phyloP scores from a whole-genome alignment of 164 flowering plant genomes.

The Magnolia changhungtana region DNA sequence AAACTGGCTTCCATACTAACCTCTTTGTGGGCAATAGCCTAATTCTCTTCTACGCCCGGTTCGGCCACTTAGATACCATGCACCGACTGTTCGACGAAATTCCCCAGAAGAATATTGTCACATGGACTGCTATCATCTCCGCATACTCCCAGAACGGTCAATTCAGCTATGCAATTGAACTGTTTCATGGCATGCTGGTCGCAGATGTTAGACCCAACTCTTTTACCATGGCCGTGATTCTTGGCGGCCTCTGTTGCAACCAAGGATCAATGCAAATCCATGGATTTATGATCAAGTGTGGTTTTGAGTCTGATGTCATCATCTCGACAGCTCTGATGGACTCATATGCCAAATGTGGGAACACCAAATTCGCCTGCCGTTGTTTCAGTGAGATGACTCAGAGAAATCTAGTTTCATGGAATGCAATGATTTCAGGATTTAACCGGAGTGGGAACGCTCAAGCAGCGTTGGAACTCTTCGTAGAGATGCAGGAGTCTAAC shows the following conservation, averaged over 20 bases:
- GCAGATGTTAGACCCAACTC: constrained; percentile 12
- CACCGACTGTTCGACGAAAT: constrained; percentile 11
- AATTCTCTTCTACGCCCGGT: constrained; percentile 11
- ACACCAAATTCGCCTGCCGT: not conserved
- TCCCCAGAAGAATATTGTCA: constrained; percentile 12
- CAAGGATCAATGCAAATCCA: constrained; percentile 9
- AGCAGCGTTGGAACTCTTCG: constrained; percentile 10
- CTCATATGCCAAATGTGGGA: constrained; percentile 15
- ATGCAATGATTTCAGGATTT: constrained; percentile 9
- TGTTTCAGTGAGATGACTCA: constrained; percentile 12
- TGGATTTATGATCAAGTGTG: constrained; percentile 12
- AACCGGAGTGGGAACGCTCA: constrained; percentile 7
- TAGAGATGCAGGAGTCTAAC: constrained; percentile 7
- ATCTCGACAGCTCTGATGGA: constrained; percentile 13
- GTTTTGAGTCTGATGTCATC: constrained; percentile 13
- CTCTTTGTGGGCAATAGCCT: constrained; percentile 12
- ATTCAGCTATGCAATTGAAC: not conserved
- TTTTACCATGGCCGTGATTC: constrained; percentile 14
- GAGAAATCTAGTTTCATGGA: constrained; percentile 16
- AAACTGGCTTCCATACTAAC: constrained; percentile 10
- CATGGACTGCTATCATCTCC: constrained; percentile 17
- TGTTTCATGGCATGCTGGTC: constrained; percentile 9
- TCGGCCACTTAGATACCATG: not conserved
- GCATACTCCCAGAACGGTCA: not conserved
- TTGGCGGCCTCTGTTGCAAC: constrained; percentile 2